Percentiles rank a stretch among this genome's conserved stretches.
phyloP scores from a whole-genome alignment of 169 alveolate species.

The Hepatocystis sp. region DNA sequence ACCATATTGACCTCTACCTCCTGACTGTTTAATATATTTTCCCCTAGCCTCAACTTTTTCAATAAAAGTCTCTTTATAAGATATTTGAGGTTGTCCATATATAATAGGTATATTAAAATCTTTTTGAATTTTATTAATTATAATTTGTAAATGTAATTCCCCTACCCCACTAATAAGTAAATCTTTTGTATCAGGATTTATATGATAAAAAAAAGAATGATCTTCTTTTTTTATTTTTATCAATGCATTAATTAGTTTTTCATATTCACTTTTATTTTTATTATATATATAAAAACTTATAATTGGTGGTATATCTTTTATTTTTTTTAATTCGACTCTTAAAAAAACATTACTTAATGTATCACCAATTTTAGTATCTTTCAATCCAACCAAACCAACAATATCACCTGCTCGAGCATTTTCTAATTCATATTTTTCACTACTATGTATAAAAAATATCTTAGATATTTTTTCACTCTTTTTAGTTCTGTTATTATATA shows the following conservation, averaged over 20 bases:
- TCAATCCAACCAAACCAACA: constrained; percentile 88
- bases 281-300: constrained; percentile 85
- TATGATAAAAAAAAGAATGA: constrained; percentile 84
- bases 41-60: constrained; percentile 86
- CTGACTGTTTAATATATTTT: constrained; percentile 88
- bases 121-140: constrained; percentile 92
- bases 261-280: constrained; percentile 80
- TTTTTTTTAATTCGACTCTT: constrained; percentile 84
- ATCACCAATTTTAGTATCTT: constrained; percentile 90
- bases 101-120: constrained; percentile 90
- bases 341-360: constrained; percentile 82
- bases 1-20: constrained; percentile 93
- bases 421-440: constrained; percentile 85
- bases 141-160: constrained; percentile 96
- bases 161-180: constrained; percentile 94
- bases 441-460: constrained; percentile 88
- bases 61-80: constrained; percentile 90
- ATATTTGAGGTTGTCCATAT: constrained; percentile 94
- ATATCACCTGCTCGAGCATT: constrained; percentile 87
- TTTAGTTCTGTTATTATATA: constrained; percentile 86
- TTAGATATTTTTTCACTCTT: constrained; percentile 87
- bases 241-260: constrained; percentile 86
- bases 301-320: constrained; percentile 90
- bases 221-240: constrained; percentile 86
- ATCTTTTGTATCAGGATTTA: constrained; percentile 90